Base-by-base conservation (phyloP, 2,329 filamentous ascomycete genomes). In the Trichoderma lentiforme region DNA sequence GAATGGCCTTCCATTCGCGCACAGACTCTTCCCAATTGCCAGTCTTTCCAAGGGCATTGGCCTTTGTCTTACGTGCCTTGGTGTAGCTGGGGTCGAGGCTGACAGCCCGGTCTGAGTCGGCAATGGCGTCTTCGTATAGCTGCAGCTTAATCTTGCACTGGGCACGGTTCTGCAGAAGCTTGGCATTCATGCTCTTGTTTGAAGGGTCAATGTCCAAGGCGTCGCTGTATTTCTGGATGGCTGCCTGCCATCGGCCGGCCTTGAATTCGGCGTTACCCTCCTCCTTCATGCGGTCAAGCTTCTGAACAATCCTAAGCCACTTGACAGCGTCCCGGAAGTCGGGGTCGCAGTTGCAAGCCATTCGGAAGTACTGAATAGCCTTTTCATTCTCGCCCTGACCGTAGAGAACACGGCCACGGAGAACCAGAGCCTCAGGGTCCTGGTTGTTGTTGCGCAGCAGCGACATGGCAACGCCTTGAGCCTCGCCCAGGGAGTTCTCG, bases 331-430 rank as follows among this genome's bases (percentile, higher is more conserved):
- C 91, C 77, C 90, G 91, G 84, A 93, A 96, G 81, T 99, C 96
- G 9, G 96, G 96, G 77, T 98, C 96, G 81, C 95, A 94, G 80
- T 88, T 92, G 71, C 97, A 84, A 24, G 95, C 96, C 84, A 96
- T 93, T 75, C 94, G 90, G 84, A 98, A 96, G 81, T 97, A 93
- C 79, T 95, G 93, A 57, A 97, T 88, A 2, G 96, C 95, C 86
- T 98, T 97, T 3, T 97, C 93, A 78, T 97, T 97, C 76, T 99
- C 96, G 34, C 96, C 96, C 80, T 96, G 93, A 4, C 91, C 91
- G 78, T 98, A 98, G 64, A 97, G 87, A 18, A 94, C 92, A 74
- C 94, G 90, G 28, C 95, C 96, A 62, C 95, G 90, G 66, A 99
- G 88, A 6, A 98, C 93, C 74, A 99, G 85, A 1, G 95, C 96